Evolutionary conservation across 2,329 filamentous ascomycete genomes (phyloP), one percentile per base, ranked within the genome.

Genomic region (Eutypa lata): DNA sequence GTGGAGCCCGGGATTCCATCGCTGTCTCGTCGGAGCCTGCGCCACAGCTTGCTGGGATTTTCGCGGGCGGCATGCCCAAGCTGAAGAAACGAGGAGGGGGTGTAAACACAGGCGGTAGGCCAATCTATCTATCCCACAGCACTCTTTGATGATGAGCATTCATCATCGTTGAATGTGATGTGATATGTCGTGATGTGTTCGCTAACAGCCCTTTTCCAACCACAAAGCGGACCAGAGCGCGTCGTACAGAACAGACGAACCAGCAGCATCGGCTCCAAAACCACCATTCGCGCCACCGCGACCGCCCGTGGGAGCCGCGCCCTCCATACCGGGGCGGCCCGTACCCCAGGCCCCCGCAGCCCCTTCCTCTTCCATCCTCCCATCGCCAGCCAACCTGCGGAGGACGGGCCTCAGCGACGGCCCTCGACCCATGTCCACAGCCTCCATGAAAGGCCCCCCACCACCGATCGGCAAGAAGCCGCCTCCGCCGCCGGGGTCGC

Each of bases 51-150:
- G 93, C 78, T 28, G 94, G 94, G 1, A 71, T 99, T 24, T 96
- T 99, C 67, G 91, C 90, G 1, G 92, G 91, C 35, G 94, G 93
- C 37, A 97, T 97, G 83, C 94, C 94, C 2, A 97, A 97, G 74
- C 70, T 99, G 65, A 89, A 90, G 70, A 97, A 95, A 76, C 82
- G 87, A 3, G 89, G 91, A 52, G 92, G 90, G 47, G 88, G 88
- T 38, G 77, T 93, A 54, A 82, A 91, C 70, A 93, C 89, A 1
- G 89, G 86, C 68, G 80, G 80, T 81, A 64, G 63, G 78, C 52
- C n/a, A n/a, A n/a, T 52, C 21, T 2, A 28, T 3, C 31, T 10
- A 31, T 1, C n/a, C 47, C 35, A 47, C 40, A 31, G 49, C 57
- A 24, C 47, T 8, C 45, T 14, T 50, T 35, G 38, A 40, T 21